phyloP scores from a whole-genome alignment of 2,329 filamentous ascomycete genomes.

The Nigrospora oryzae region DNA sequence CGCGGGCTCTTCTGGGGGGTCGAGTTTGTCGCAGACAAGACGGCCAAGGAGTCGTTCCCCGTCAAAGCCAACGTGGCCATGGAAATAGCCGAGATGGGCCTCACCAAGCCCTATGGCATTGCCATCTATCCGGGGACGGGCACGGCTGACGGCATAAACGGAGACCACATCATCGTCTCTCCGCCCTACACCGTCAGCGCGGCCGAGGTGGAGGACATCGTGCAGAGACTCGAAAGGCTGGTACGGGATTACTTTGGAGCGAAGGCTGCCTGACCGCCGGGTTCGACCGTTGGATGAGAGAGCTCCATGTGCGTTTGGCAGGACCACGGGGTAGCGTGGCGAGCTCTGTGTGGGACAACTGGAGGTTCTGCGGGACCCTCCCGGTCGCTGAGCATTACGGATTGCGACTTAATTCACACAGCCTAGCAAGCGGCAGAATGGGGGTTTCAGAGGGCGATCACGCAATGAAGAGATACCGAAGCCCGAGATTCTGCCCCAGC shows the following conservation, averaged over 20 bases:
- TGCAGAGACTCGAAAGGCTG: slow-evolving; percentile 38
- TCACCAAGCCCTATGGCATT: slow-evolving; percentile 23
- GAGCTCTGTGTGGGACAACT: too few species aligned
- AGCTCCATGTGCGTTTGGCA: too few species aligned
- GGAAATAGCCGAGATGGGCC: slow-evolving; percentile 21
- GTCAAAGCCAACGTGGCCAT: slow-evolving; percentile 18
- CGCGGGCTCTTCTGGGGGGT: slow-evolving; percentile 36
- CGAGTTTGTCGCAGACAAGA: slow-evolving; percentile 33
- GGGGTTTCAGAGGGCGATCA: too few species aligned
- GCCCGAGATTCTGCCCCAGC: too few species aligned
- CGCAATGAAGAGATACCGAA: too few species aligned
- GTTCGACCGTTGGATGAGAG: too few species aligned
- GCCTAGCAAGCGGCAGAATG: too few species aligned
- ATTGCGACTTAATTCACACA: too few species aligned
- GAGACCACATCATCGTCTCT: slow-evolving; percentile 63
- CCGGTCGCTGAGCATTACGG: too few species aligned
- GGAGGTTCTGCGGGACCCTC: too few species aligned
- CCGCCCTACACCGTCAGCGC: slow-evolving; percentile 58
- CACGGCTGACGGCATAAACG: slow-evolving; percentile 47
- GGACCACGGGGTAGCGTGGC: too few species aligned
- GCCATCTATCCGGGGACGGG: slow-evolving; percentile 56
- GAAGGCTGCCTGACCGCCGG: too few species aligned
- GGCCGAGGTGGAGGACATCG: slow-evolving; percentile 48
- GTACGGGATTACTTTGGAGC: slow-evolving; percentile 38
- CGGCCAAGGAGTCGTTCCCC: slow-evolving; percentile 26